phyloP scores from a whole-genome alignment of 164 flowering plant species.

The Tetrastigma voinierianum region DNA sequence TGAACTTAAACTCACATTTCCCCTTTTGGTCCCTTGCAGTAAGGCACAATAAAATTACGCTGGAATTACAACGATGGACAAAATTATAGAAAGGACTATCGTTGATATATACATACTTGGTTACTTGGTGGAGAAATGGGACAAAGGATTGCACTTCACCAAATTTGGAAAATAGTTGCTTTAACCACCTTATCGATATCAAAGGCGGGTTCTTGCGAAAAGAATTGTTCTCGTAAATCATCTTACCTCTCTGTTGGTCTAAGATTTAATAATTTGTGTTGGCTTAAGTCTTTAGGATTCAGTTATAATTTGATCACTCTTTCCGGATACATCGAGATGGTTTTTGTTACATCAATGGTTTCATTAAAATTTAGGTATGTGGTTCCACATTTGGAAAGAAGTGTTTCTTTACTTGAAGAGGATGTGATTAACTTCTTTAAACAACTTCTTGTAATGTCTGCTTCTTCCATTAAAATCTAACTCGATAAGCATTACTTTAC shows the following conservation, averaged over 20 bases:
- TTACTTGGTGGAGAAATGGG: constrained; percentile 82
- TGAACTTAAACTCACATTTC: constrained; percentile 92
- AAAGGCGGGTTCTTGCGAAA: constrained; percentile 87
- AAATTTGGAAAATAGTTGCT: constrained; percentile 71
- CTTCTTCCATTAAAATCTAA: constrained; percentile 69
- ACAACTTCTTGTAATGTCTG: constrained; percentile 66
- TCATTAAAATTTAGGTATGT: constrained; percentile 17
- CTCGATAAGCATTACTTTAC: constrained; percentile 24
- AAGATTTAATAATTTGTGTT: constrained; percentile 20
- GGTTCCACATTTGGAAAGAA: constrained; percentile 21
- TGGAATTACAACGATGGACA: not conserved
- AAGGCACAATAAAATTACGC: constrained; percentile 17
- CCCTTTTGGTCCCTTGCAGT: constrained; percentile 87
- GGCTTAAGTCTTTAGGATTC: constrained; percentile 23
- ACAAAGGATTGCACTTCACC: constrained; percentile 79
- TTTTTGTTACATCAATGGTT: constrained; percentile 8
- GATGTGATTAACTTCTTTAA: constrained; percentile 61
- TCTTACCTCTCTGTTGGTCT: constrained; percentile 39
- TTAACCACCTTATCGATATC: constrained; percentile 69
- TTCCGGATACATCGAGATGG: constrained; percentile 20
- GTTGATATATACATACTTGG: constrained; percentile 55
- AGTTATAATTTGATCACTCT: constrained; percentile 13
- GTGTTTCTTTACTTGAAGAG: constrained; percentile 32
- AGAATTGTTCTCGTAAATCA: constrained; percentile 61
- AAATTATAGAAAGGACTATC: constrained; percentile 5